Evolutionary conservation across 1,284 basidiomycete genomes (phyloP), one percentile per base, ranked within the genome.

Genomic region (Rhodotorula sp.): DNA sequence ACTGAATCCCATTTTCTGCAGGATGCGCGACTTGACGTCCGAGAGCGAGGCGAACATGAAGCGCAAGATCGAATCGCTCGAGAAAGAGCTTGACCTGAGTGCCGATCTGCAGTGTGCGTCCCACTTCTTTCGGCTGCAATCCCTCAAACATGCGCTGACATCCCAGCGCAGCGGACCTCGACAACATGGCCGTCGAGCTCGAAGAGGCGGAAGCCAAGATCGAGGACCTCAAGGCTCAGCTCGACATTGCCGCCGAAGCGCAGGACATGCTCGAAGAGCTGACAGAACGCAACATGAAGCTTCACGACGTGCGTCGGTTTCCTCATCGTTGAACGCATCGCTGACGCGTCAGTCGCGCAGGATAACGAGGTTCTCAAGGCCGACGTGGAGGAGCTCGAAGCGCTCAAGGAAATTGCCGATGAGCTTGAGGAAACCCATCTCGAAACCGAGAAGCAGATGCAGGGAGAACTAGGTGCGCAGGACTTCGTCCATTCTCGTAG

Each of bases 341-440:
- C 61, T 36, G 52, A 62, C 52, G 1, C 27, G 15, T 8, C 56
- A 17, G 20, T 15, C 34, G 44, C 56, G 20, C 78, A 91, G 91
- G 95, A 91, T 87, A 92, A 98, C 74, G 95, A 98, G 78, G 92
- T 96, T 81, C 94, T 98, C 89, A 86, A 90, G 9, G 89, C 91
- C 64, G 91, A 90, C 0, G 93, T 98, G 62, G 95, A 98, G 78
- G 72, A 75, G 78, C 86, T 97, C 22, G 95, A 99, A 78, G 88
- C 94, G 20, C 86, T 99, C 61, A 92, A 94, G 80, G 94, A 98
- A 77, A 88, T 99, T 64, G 93, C 89, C 73, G 95, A 99, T 75
- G 96, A 99, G 81, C 85, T 99, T 4, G 96, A 99, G 80, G 95
- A 99, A 81, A 93, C 91, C 77, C 95, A 99, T 76, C 80, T 92